Evolutionary conservation across 2,329 filamentous ascomycete genomes (phyloP).

Genomic region (Trichoderma harzianum): DNA sequence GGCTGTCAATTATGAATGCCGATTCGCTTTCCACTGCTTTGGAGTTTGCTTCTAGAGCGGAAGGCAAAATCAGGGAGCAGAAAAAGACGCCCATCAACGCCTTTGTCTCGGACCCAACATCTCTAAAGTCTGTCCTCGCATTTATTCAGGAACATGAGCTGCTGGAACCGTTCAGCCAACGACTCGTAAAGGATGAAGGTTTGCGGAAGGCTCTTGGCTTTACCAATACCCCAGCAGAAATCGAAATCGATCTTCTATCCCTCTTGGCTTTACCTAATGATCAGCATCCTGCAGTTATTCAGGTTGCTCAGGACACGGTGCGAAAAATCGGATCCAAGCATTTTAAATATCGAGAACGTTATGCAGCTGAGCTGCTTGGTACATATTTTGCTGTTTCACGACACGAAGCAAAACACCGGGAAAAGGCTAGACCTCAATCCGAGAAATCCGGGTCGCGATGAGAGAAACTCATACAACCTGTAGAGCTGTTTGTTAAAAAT

Average conservation of each 20-base stretch:
- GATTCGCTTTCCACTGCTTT: slow-evolving; percentile 22
- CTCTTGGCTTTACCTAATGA: slow-evolving; percentile 20
- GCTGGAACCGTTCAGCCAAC: slow-evolving; percentile 18
- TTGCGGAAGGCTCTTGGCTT: slow-evolving; percentile 16
- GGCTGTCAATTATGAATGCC: background rate
- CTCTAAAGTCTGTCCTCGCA: slow-evolving; percentile 17
- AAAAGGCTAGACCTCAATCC: background rate
- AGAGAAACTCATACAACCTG: background rate
- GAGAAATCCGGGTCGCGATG: background rate
- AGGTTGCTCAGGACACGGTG: slow-evolving; percentile 18
- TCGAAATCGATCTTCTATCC: slow-evolving; percentile 17
- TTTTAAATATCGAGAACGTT: slow-evolving; percentile 24
- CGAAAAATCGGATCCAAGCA: slow-evolving; percentile 18
- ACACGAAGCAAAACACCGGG: background rate
- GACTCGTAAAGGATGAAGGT: background rate
- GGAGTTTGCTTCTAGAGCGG: slow-evolving; percentile 24
- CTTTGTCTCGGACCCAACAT: slow-evolving; percentile 19
- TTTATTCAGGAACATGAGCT: slow-evolving; percentile 22
- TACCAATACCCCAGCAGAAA: background rate
- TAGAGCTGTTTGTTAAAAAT: background rate
- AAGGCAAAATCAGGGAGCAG: slow-evolving; percentile 9
- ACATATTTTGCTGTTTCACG: slow-evolving; percentile 20
- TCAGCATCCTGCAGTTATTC: slow-evolving; percentile 19
- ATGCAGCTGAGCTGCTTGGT: slow-evolving; percentile 25
- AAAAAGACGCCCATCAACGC: slow-evolving; percentile 4